Evolutionary conservation across 2,329 filamentous ascomycete genomes (phyloP), one percentile per base, ranked within the genome.

Genomic region (Dactylella cylindrospora): DNA sequence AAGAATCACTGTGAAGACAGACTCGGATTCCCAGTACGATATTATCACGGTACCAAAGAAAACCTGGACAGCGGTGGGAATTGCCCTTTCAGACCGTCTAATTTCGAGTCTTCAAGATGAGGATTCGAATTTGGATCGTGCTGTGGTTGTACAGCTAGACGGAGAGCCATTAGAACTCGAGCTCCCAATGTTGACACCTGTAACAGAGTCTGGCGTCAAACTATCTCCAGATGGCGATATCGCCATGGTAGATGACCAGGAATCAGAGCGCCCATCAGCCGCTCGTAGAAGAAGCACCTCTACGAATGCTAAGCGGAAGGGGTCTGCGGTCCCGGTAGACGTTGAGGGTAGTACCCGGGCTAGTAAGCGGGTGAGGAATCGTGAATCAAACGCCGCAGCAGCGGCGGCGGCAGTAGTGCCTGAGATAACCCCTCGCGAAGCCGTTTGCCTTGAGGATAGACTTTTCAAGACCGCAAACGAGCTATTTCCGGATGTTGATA

Each of bases 311-410:
- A 69, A 69, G 40, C 61, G 68, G 29, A 69, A 69, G 35, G 65
- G 66, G n/a, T 67, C 68, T 8, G 67, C 67, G 1, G 62, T 68
- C 10, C 66, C 66, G 1, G 62, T 64, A 19, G 66, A 68, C 13
- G 59, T 52, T 44, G 66, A 69, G 23, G 68, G 61, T 19, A 65
- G 67, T 23, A 67, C 66, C 13, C 64, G 68, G 12, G 60, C 68
- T 53, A 85, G 82, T 71, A 86, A 86, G 68, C 76, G 84, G 43
- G 82, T 82, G 23, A 77, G 83, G 38, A 78, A 81, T 13, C 76
- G 83, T 49, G 82, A 84, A 35, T 79, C 77, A 2, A 75, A 78
- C 8, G 71, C 73, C 7, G 73, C 71, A 3, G 81, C 80, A 28
- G 81, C 82, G 41, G 71, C 73, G 0, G 68, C 67, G 1, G 66